Evolutionary conservation across 2,329 filamentous ascomycete genomes (phyloP).

Genomic region (Tolypocladium endophyticum): DNA sequence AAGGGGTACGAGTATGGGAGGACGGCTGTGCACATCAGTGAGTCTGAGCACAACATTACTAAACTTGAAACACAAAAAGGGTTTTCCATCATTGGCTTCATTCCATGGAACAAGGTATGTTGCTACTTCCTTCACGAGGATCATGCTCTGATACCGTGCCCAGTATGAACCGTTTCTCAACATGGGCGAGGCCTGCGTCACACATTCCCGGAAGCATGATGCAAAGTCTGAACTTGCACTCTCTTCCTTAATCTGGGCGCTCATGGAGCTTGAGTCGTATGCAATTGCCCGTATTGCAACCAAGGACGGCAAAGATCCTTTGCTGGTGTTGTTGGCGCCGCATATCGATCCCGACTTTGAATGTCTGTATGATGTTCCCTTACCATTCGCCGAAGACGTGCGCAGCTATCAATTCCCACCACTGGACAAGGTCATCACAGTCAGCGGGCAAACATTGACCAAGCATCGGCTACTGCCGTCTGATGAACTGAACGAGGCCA

Average conservation of each 20-base stretch:
- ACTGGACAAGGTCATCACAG: conserved; percentile 74
- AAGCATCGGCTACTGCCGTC: conserved; percentile 77
- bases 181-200: conserved; percentile 71
- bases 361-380: conserved; percentile 77
- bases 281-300: conserved; percentile 76
- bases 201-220: conserved; percentile 67
- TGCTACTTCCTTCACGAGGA: background rate
- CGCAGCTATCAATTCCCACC: conserved; percentile 86
- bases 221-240: conserved; percentile 75
- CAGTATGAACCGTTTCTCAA: conserved; percentile 77
- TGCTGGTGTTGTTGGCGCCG: conserved; percentile 69
- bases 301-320: conserved; percentile 73
- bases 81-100: conserved; percentile 80
- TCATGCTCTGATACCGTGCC: background rate
- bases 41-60: conserved; percentile 81
- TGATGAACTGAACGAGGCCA: conserved; percentile 62
- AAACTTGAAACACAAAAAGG: conserved; percentile 66
- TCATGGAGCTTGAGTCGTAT: conserved; percentile 76
- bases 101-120: conserved; percentile 57
- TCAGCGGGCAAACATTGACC: conserved; percentile 70
- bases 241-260: conserved; percentile 79
- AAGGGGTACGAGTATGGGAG: conserved; percentile 91
- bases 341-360: conserved; percentile 70
- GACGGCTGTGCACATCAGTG: conserved; percentile 80
- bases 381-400: conserved; percentile 90